Evolutionary conservation across 2,329 filamentous ascomycete genomes (phyloP), one percentile per base, ranked within the genome.

Genomic region (Teratosphaeria destructans): DNA sequence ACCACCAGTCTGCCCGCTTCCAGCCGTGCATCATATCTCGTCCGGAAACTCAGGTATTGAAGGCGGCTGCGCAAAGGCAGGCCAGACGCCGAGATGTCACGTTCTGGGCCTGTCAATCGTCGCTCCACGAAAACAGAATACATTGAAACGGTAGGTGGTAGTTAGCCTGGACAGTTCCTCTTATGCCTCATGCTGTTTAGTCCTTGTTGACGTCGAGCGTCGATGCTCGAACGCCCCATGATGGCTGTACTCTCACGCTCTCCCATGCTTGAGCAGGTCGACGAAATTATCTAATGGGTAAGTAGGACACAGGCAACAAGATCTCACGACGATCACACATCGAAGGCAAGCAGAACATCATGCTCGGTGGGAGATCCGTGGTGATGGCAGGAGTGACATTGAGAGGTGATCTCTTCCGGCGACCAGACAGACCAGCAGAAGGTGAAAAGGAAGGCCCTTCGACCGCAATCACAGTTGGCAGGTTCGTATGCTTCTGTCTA

Each of bases 361-460:
- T 96, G 75, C 87, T 99, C 1, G 94, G 91, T 67, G 94, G 94
- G 64, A 95, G 75, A 76, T 95, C 92, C 0, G 90, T 97, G 63
- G 95, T 99, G 71, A 91, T 96, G 80, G 88, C 91, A 63, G 92
- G 96, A 71, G 93, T 91, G 68, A 91, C 94, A 75, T 90, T 99
- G 71, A 87, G 94, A 55, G 94, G 93, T 53, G 94, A 99, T 71
- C 83, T 99, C 80, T 57, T 85, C 81, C 7, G 78, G 76, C 63
- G 67, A 26, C 60, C 62, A 16, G 65, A 70, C 29, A 61, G 61
- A 3, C 34, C 64, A 10, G 61, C 61, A 14, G 71, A 75, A 62
- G 65, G 74, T 64, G 55, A 68, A 56, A 65, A 63, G 64, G 61
- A 62, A 29, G 59, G 63, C n/a, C 58, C 66, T 5, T 63, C 66